These are phyloP conservation scores for Sonneratia caseolaris DNA, from an alignment of 345 rosid genomes.

Conservation along the genomic window DNA sequence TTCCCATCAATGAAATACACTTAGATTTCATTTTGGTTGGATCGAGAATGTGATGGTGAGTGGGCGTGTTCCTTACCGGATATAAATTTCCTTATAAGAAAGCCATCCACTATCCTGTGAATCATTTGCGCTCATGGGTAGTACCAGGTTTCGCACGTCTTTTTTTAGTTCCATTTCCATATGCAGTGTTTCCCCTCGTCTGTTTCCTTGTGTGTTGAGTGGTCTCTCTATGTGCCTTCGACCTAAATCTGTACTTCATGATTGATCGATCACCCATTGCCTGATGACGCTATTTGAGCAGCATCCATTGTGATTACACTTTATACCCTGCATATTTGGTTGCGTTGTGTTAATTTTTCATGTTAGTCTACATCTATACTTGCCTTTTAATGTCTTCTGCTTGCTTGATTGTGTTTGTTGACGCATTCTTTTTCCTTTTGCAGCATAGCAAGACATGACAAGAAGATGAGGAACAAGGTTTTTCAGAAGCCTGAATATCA, in stretches of 20 bases:
- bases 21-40: constrained; percentile 27
- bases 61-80: constrained; percentile 2
- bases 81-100: background rate
- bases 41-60: constrained; percentile 34
- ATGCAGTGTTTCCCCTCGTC: background rate
- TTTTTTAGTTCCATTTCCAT: background rate
- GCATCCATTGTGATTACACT: background rate
- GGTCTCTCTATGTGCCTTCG: background rate
- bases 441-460: background rate
- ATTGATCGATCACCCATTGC: background rate
- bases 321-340: background rate
- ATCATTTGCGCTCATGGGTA: background rate
- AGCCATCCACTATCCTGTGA: background rate
- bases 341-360: background rate
- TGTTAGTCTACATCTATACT: background rate
- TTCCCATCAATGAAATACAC: constrained; percentile 47
- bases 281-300: background rate
- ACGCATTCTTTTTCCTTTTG: background rate
- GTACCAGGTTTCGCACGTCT: background rate
- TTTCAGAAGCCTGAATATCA: background rate
- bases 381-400: background rate
- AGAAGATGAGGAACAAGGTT: background rate
- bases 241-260: background rate
- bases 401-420: background rate
- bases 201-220: background rate